These are phyloP conservation scores for Rhizophora mangle DNA, from an alignment of 345 rosid genomes.

Conservation along the genomic window DNA sequence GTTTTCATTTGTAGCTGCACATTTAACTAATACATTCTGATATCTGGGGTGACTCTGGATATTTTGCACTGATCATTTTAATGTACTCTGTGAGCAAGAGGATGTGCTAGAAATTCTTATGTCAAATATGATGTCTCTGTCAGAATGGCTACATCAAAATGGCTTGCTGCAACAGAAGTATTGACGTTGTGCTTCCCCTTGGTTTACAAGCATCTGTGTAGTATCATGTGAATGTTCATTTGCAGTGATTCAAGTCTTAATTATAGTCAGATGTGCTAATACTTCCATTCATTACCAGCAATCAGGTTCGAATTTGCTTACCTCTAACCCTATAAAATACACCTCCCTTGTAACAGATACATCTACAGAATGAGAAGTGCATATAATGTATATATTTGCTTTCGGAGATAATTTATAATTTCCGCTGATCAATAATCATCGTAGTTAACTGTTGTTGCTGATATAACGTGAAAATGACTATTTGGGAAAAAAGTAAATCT, in stretches of 20 bases:
- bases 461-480: no score
- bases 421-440: no score
- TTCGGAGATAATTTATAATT: no score
- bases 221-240: not conserved
- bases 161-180: not conserved
- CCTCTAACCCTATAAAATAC: slow-evolving; percentile 1
- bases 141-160: not conserved
- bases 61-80: not conserved
- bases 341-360: slow-evolving; percentile 1
- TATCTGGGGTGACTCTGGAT: not conserved
- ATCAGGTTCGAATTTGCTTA: not conserved
- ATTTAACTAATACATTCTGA: not conserved
- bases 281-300: not conserved
- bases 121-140: not conserved
- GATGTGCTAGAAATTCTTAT: not conserved
- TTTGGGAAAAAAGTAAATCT: no score
- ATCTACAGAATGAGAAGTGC: slow-evolving; percentile 1
- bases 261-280: not conserved
- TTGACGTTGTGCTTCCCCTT: not conserved
- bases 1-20: not conserved
- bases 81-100: not conserved
- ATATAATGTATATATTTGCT: not conserved
- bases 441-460: no score
- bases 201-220: not conserved
- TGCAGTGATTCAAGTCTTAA: not conserved